Conservation (phyloP, 2,329 filamentous ascomycete species). For the Celoporthe dispersa region DNA sequence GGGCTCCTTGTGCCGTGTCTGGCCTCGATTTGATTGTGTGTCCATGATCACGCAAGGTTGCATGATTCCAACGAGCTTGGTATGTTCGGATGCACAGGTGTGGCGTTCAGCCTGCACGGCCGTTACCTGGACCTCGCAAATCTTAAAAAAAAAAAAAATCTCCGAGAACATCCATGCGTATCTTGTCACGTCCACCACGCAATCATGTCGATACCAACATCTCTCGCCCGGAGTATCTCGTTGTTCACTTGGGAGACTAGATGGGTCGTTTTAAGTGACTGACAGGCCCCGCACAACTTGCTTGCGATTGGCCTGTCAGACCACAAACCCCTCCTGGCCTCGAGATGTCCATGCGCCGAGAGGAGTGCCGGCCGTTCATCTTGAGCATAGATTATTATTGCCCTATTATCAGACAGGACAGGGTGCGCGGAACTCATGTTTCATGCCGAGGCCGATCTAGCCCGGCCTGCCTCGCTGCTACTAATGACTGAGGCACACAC, state of each 20-base stretch:
- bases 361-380: slow-evolving; percentile 11
- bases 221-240: background rate
- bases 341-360: slow-evolving; percentile 17
- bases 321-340: slow-evolving; percentile 15
- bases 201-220: slow-evolving; percentile 3
- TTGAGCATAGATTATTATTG: slow-evolving; percentile 15
- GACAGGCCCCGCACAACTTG: slow-evolving; percentile 9
- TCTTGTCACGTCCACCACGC: background rate
- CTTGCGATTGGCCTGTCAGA: slow-evolving; percentile 26
- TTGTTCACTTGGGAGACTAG: background rate
- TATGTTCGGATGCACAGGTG: background rate
- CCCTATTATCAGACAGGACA: slow-evolving; percentile 23
- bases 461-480: slow-evolving; percentile 20
- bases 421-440: slow-evolving; percentile 13
- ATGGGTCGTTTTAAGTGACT: background rate
- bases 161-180: background rate
- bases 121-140: background rate
- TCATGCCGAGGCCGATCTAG: slow-evolving; percentile 21
- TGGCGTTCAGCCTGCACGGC: slow-evolving; percentile 6
- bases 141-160: background rate
- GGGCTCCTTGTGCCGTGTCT: slow-evolving; percentile 18
- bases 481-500: slow-evolving; percentile 8
- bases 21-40: slow-evolving; percentile 13
- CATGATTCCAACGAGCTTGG: background rate
- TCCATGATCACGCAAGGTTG: background rate